Evolutionary conservation across 257 asterid species (phyloP).

Genomic region (Solanum piurae): DNA sequence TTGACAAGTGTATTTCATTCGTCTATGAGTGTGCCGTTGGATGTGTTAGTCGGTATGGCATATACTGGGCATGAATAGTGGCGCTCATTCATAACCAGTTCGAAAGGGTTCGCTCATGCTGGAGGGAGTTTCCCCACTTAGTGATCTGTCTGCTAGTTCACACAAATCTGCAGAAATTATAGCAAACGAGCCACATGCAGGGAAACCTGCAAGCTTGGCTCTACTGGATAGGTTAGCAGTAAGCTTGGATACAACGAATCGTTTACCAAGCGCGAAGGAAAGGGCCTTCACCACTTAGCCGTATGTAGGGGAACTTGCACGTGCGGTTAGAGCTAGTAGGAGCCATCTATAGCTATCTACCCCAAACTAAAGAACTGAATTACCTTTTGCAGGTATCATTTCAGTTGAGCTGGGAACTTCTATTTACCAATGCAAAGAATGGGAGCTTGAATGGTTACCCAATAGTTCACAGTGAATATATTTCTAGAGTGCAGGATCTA

Average conservation of each 20-base stretch:
- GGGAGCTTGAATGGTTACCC: neutral
- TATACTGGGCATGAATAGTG: neutral
- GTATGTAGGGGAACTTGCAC: neutral
- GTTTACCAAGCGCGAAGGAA: neutral
- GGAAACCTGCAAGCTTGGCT: neutral
- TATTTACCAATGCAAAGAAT: neutral
- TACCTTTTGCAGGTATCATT: neutral
- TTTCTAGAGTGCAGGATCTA: neutral
- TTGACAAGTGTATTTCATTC: neutral
- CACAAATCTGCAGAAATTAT: neutral
- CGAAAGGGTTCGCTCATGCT: neutral
- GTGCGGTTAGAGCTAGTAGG: neutral
- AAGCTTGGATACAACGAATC: neutral
- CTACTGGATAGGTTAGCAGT: neutral
- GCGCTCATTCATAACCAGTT: neutral
- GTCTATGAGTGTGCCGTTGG: neutral
- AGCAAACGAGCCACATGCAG: neutral
- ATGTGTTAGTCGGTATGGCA: neutral
- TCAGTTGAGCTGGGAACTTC: neutral
- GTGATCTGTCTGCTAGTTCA: neutral
- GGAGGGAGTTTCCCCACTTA: neutral
- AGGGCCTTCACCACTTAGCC: neutral
- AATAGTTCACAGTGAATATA: neutral
- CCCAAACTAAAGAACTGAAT: neutral
- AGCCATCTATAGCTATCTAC: neutral